Evolutionary conservation across 441 rosid genomes (phyloP).

Genomic region (Capsella rubella): DNA sequence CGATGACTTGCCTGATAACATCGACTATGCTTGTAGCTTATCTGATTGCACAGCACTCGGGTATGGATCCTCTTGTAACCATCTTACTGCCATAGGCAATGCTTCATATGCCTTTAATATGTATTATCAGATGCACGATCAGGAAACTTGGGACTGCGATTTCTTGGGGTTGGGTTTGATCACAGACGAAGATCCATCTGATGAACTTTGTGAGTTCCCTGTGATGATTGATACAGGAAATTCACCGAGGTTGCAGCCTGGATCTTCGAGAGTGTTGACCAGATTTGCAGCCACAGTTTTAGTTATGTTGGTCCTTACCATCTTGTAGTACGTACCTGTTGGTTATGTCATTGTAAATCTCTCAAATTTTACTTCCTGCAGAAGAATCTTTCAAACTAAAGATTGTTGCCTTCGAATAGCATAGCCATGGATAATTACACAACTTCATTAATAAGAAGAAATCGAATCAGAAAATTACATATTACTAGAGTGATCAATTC

Average conservation of each 20-base stretch:
- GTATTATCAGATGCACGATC: conserved; percentile 50
- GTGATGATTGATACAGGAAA: conserved; percentile 45
- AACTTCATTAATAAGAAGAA: conserved; percentile 8
- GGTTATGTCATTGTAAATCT: conserved; percentile 19
- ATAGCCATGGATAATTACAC: background rate
- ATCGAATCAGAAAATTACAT: conserved; percentile 20
- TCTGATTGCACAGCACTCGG: conserved; percentile 51
- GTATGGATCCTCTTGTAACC: conserved; percentile 50
- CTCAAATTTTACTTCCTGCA: conserved; percentile 11
- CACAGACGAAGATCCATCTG: conserved; percentile 48
- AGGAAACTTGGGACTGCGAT: conserved; percentile 49
- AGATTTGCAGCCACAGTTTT: conserved; percentile 18
- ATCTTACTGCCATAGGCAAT: conserved; percentile 41
- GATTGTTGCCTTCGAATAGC: conserved; percentile 1
- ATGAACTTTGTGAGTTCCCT: conserved; percentile 46
- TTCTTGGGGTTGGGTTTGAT: conserved; percentile 51
- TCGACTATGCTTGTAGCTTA: conserved; percentile 50
- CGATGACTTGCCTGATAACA: conserved; percentile 42
- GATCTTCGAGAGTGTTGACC: conserved; percentile 12
- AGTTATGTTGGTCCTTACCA: conserved; percentile 27
- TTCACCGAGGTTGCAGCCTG: conserved; percentile 25
- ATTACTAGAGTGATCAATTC: conserved; percentile 7
- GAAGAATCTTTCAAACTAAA: conserved; percentile 14
- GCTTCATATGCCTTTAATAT: conserved; percentile 49
- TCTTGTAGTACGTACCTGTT: conserved; percentile 9